phyloP scores from a whole-genome alignment of 345 rosid genomes.

The Kernera saxatilis region DNA sequence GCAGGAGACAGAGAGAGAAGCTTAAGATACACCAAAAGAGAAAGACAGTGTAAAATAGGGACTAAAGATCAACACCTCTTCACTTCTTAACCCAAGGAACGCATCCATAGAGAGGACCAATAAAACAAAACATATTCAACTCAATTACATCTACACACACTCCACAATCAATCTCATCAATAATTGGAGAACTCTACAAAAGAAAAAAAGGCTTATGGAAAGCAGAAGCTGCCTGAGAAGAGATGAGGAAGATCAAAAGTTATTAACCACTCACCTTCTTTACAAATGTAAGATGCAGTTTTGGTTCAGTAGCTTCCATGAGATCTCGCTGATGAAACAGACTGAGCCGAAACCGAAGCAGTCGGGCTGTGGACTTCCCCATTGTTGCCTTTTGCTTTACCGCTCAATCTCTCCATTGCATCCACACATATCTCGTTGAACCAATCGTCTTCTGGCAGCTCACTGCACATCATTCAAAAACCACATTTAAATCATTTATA shows the following conservation, averaged over 20 bases:
- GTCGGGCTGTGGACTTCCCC: conserved; percentile 93
- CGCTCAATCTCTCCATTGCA: conserved; percentile 78
- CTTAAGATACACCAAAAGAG: not conserved
- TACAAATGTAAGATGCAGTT: conserved; percentile 14
- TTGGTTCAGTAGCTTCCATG: conserved; percentile 58
- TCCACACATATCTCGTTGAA: conserved; percentile 79
- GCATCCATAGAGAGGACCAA: not conserved
- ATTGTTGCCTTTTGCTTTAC: conserved; percentile 66
- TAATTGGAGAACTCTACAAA: conserved; percentile 22
- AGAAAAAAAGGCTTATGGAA: no score
- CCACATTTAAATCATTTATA: not conserved
- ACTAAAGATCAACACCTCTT: not conserved
- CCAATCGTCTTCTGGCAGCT: conserved; percentile 90
- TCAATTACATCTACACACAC: conserved; percentile 21
- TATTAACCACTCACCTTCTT: conserved; percentile 6
- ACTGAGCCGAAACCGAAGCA: conserved; percentile 94
- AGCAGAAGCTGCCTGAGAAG: not conserved
- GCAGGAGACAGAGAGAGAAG: not conserved
- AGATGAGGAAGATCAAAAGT: conserved; percentile 19
- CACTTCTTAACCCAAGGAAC: not conserved
- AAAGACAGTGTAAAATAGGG: not conserved
- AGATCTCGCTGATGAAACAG: conserved; percentile 87
- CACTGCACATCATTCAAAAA: conserved; percentile 39
- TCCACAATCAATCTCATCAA: conserved; percentile 16
- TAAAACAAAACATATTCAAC: not conserved